Evolutionary conservation across 306 rosid genomes (phyloP), one percentile per base, ranked within the genome.

Genomic region (Psophocarpus tetragonolobus): DNA sequence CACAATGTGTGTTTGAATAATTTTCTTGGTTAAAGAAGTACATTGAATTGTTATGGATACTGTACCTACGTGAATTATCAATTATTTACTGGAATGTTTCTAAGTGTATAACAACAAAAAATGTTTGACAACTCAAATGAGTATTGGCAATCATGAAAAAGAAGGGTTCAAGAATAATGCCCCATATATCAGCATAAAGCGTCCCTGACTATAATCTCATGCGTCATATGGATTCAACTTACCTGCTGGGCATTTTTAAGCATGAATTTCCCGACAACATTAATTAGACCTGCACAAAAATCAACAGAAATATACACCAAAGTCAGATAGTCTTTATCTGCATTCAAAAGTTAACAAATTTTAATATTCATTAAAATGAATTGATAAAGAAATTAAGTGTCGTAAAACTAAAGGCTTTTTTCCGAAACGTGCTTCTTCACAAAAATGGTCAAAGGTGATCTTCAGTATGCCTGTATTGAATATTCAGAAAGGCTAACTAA

Each of bases 211-310:
- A 71, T 41, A 61, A 60, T 70, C 61, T 70, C 61, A 29, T 63
- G 26, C 47, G 15, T 76, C 63, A 69, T 13, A 6, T 0, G 1
- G 54, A 56, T 57, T 41, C 57, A 44, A 71, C 81, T 79, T 65
- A 88, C 98, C 97, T 90, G 97, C 58, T 80, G 88, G 63, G 85
- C 87, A 77, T 85, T 87, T 88, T 91, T 91, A 51, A 91, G 73
- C 61, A 83, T 48, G 50, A 80, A 39, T 78, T 73, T 86, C 26
- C 95, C 97, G 1, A 91, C 30, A 17, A 5, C 15, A 56, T 39
- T 68, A 35, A 80, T 38, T 48, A 88, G 5, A 67, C 89, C 96
- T 93, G 92, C 84, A 87, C 36, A 47, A 77, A 47, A 77, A 75
- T 71, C 51, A 72, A 68, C 33, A 79, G 23, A 48, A 58, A 73